phyloP scores from a whole-genome alignment of 2,329 filamentous ascomycete species.

The Epichloe gansuensis region DNA sequence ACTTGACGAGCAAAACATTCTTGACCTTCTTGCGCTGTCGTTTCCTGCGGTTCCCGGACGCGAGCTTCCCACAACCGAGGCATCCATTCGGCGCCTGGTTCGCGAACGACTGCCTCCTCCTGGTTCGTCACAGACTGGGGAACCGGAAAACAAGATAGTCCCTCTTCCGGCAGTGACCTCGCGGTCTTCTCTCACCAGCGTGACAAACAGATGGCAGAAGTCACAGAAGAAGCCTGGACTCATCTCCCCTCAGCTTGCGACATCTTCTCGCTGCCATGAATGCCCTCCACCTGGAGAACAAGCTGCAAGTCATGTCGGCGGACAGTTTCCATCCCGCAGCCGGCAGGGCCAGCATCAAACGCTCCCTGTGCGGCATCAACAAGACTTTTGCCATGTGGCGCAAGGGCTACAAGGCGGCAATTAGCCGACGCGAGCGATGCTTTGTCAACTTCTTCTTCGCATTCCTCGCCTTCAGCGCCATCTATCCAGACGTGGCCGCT shows the following conservation, averaged over 20 bases:
- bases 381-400: constrained; percentile 11
- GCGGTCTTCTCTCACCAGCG: not conserved
- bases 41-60: constrained; percentile 5
- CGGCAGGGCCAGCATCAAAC: constrained; percentile 5
- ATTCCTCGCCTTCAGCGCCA: constrained; percentile 10
- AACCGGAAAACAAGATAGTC: not conserved
- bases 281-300: constrained; percentile 7
- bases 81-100: constrained; percentile 6
- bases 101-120: constrained; percentile 3
- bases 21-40: not conserved
- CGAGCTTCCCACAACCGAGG: constrained; percentile 7
- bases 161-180: not conserved
- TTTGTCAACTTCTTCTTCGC: constrained; percentile 11
- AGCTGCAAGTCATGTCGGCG: constrained; percentile 4
- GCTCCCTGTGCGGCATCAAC: constrained; percentile 4
- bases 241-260: constrained; percentile 1
- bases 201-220: not conserved
- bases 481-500: constrained; percentile 11
- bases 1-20: not conserved
- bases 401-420: constrained; percentile 8
- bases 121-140: not conserved
- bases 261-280: constrained; percentile 9
- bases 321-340: constrained; percentile 7
- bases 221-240: constrained; percentile 9
- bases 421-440: constrained; percentile 6